Evolutionary conservation across 1,139 yeast genomes (phyloP), one percentile per base, ranked within the genome.

Genomic region (Protomyces lactucae-debilis): DNA sequence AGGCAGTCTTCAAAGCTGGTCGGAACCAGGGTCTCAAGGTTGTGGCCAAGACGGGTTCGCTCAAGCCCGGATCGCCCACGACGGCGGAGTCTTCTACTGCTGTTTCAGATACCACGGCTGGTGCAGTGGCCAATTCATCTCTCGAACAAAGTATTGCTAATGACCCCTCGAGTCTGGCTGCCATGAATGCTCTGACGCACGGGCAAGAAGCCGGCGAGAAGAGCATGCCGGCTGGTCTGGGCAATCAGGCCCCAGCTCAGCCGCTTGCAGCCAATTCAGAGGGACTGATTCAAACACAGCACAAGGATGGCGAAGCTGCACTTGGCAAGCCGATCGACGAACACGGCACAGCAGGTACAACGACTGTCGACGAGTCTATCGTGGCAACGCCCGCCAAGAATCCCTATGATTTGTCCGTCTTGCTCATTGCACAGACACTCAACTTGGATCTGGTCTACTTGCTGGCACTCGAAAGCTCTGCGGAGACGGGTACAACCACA

Each of bases 371-470:
- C 21, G 48, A 43, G 18, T 10, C 16, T 5, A 23, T 43, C 14
- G 48, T 43, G 48, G 23, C 21, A 6, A 18, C 48, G 10, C 48
- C 48, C 3, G 23, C 48, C 28, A 43, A 54, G 52, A 60, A 60
- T 18, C 64, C 64, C 10, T 60, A 60, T 28, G 64, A 60, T 37
- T 46, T 65, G 25, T 60, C 67, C 10, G 61, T 59, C 18, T 53
- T 60, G 28, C 65, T 65, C 32, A 60, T 65, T 36, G 64, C 67
- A 25, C 65, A 64, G 37, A 61, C 67, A 14, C 59, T 65, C 37
- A 57, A 59, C 28, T 51, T 65, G 28, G 67, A 65, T 23, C 55
- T 65, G 32, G 67, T 65, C 28, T 65, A 65, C 54, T 32, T 65
- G 52, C 55, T 65, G 14, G 59, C 64, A 8, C 57, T 60, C 14